phyloP scores from a whole-genome alignment of 2,329 filamentous ascomycete genomes.

The Cladophialophora psammophila region DNA sequence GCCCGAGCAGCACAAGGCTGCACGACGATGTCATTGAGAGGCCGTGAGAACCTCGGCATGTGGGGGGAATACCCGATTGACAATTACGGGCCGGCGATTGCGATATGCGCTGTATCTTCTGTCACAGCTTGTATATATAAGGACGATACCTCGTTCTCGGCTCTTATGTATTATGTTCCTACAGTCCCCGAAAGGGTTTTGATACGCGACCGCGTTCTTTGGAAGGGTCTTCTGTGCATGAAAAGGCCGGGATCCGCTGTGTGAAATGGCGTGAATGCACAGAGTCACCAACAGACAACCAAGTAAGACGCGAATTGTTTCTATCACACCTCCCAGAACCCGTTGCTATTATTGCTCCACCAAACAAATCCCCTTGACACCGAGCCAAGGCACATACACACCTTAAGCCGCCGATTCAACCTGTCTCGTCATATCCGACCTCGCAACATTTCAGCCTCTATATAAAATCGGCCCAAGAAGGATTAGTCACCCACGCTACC shows the following conservation, averaged over 20 bases:
- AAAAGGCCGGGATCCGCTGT: background rate
- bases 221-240: background rate
- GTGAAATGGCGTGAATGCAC: conserved; percentile 1
- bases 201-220: background rate
- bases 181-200: background rate
- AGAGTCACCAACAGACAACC: background rate
- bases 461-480: too few relatives aligned
- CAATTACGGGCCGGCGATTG: conserved; percentile 16
- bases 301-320: too few relatives aligned
- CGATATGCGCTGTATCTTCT: conserved; percentile 31
- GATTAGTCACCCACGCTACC: too few relatives aligned
- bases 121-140: conserved; percentile 21
- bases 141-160: background rate
- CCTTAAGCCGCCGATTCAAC: too few relatives aligned
- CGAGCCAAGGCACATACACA: too few relatives aligned
- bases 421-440: too few relatives aligned
- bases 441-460: too few relatives aligned
- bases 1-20: background rate
- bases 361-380: too few relatives aligned
- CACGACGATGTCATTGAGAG: background rate
- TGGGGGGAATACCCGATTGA: background rate
- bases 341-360: too few relatives aligned
- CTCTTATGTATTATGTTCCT: background rate
- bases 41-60: conserved; percentile 25
- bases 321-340: too few relatives aligned